Evolutionary conservation across 2,329 filamentous ascomycete genomes (phyloP).

Genomic region (Ceratocystis cacaofunesta): DNA sequence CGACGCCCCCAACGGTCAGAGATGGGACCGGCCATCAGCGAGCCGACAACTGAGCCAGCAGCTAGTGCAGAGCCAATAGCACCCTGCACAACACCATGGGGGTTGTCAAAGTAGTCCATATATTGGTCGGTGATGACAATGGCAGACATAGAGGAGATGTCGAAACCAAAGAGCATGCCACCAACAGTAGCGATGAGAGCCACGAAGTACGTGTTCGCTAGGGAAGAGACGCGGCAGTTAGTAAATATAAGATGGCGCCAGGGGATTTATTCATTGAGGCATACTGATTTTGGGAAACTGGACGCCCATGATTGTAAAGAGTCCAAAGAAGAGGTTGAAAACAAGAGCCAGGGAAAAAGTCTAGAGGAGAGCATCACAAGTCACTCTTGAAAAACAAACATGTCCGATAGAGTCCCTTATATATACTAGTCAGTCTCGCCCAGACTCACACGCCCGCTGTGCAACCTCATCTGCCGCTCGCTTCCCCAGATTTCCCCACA

Average conservation of each 20-base stretch:
- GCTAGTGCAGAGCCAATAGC: conserved; percentile 39
- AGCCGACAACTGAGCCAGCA: conserved; percentile 37
- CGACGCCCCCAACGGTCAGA: conserved; percentile 35
- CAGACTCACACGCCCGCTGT: not conserved
- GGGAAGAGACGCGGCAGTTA: not conserved
- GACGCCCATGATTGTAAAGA: conserved; percentile 8
- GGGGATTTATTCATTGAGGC: not conserved
- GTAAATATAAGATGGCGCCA: not conserved
- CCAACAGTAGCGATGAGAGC: conserved; percentile 28
- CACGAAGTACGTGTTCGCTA: conserved; percentile 25
- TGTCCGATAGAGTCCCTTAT: not conserved
- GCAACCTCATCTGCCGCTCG: not conserved
- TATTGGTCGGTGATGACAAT: conserved; percentile 39
- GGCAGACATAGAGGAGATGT: conserved; percentile 43
- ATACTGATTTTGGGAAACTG: conserved; percentile 16
- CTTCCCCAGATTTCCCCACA: conserved; percentile 4
- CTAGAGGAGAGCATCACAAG: not conserved
- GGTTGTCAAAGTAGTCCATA: conserved; percentile 36
- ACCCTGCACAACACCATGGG: conserved; percentile 32
- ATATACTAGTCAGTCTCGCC: not conserved
- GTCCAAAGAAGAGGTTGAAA: not conserved
- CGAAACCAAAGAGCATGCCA: conserved; percentile 38
- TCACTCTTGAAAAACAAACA: not conserved
- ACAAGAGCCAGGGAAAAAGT: not conserved
- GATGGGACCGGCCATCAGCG: conserved; percentile 33